Conservation (phyloP, 2,329 filamentous ascomycete species). For the Colletotrichum abscissum region DNA sequence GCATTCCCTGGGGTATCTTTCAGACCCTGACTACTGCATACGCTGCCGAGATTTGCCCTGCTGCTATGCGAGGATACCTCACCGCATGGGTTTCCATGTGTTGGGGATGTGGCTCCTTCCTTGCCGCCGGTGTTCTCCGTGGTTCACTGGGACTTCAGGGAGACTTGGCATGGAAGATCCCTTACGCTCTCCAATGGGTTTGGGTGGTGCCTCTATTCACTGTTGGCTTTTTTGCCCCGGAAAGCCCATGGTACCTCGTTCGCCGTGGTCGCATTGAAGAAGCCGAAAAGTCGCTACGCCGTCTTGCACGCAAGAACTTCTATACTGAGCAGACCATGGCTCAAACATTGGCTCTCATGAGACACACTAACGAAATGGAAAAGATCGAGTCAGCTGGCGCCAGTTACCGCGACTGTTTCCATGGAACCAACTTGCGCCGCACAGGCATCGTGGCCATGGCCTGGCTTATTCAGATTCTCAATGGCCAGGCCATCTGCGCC, state of each 20-base stretch:
- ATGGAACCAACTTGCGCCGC: slow-evolving; percentile 47
- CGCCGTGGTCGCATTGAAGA: slow-evolving; percentile 53
- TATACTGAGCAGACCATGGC: slow-evolving; percentile 53
- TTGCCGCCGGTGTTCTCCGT: slow-evolving; percentile 48
- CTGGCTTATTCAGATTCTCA: slow-evolving; percentile 42
- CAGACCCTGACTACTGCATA: slow-evolving; percentile 52
- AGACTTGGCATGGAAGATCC: slow-evolving; percentile 38
- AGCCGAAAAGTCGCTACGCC: slow-evolving; percentile 52
- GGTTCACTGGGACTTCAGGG: slow-evolving; percentile 37
- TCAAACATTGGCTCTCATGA: slow-evolving; percentile 51
- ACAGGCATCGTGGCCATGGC: slow-evolving; percentile 45
- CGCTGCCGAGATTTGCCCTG: slow-evolving; percentile 49
- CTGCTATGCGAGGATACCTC: slow-evolving; percentile 53
- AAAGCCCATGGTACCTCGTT: slow-evolving; percentile 63
- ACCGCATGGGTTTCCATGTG: slow-evolving; percentile 53
- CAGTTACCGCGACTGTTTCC: slow-evolving; percentile 53
- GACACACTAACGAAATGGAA: slow-evolving; percentile 52
- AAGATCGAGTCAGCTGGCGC: slow-evolving; percentile 44
- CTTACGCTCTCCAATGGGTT: slow-evolving; percentile 61
- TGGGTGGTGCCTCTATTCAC: slow-evolving; percentile 58
- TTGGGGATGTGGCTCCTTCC: slow-evolving; percentile 51
- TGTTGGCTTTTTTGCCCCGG: slow-evolving; percentile 57
- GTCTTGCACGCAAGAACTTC: slow-evolving; percentile 41
- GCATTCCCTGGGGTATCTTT: slow-evolving; percentile 48
- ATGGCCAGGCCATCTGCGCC: slow-evolving; percentile 59